Evolutionary conservation across 1,284 basidiomycete genomes (phyloP), one percentile per base, ranked within the genome.

Genomic region (Marasmius oreades): DNA sequence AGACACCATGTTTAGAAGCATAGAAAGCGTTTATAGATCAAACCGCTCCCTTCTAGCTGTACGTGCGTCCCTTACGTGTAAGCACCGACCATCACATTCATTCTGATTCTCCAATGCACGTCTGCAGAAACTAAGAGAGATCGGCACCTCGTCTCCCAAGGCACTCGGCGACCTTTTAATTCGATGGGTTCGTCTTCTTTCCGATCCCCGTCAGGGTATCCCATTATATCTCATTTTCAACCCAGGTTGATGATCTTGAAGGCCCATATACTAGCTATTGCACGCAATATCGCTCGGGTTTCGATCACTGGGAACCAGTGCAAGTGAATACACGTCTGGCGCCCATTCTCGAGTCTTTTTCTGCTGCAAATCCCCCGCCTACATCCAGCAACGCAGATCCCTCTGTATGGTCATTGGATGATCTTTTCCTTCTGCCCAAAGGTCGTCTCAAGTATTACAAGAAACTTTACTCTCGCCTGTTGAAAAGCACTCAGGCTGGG

Each of bases 131-230:
- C 77, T 99, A 59, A 93, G 91, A 70, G 95, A 97, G 61, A 95
- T 99, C 59, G 96, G 94, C 7, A 85, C 90, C 0, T 87, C 93
- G 1, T 93, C 91, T n/a, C 93, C 96, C 14, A 97, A 96, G 69
- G 93, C 91, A 11, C 80, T 99, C 20, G 96, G 96, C 50, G 96
- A 98, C 71, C 75, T 99, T 48, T 79, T 99, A 57, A 98, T 98
- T 92, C 88, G 92, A 73, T 99, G 95, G 96, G 94, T 96, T 63
- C 65, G 73, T 66, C 48, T 5, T 14, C 14, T 18, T 33, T n/a
- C 24, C 31, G 42, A 43, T 48, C 45, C 44, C 53, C 58, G 5
- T 42, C 51, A 34, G 51, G 37, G 18, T 51, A 26, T n/a, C 23
- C 55, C 43, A 57, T 56, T 62, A 65, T 53, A 37, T 33, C 52